Percentiles rank a stretch among this genome's conserved stretches.
Conservation (phyloP, 371 early-diverging fungal genomes). For the Mucor mucedo region DNA sequence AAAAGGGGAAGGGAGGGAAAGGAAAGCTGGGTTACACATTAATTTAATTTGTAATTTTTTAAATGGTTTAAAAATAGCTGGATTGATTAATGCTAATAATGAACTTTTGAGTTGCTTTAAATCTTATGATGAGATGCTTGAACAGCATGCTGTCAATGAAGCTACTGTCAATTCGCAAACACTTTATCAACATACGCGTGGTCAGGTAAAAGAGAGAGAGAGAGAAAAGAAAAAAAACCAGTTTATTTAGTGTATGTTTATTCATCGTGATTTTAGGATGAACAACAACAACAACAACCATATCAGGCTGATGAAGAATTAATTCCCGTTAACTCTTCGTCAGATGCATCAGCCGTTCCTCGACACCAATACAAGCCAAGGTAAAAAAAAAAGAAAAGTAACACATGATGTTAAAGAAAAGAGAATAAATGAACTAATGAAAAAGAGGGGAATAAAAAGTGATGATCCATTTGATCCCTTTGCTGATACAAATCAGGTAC, state of each 20-base stretch:
- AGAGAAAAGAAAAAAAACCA: too few relatives aligned
- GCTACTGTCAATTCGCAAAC: conserved; percentile 46
- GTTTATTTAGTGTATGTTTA: background rate
- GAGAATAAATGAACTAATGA: background rate
- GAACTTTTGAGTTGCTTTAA: conserved; percentile 51
- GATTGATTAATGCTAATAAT: conserved; percentile 48
- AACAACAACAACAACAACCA: conserved; percentile 13
- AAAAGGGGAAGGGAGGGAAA: background rate
- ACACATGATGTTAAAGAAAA: too few relatives aligned
- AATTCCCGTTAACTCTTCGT: conserved; percentile 9
- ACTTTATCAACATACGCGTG: conserved; percentile 40
- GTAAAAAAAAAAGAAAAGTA: background rate
- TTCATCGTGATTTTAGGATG: conserved; percentile 9
- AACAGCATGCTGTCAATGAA: conserved; percentile 40
- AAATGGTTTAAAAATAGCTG: conserved; percentile 28
- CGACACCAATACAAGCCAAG: conserved; percentile 4
- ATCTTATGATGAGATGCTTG: conserved; percentile 58
- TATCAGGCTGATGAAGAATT: background rate
- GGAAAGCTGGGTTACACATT: conserved; percentile 5
- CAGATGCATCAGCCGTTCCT: conserved; percentile 2
- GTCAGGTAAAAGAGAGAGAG: conserved; percentile 17
- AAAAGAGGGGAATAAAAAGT: background rate
- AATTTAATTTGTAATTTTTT: conserved; percentile 6
- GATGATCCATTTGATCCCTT: conserved; percentile 53
- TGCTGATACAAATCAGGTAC: conserved; percentile 35